These are phyloP conservation scores for Pseudotsuga menziesii DNA, from an alignment of 75 land plant species.

Conservation along the genomic window DNA sequence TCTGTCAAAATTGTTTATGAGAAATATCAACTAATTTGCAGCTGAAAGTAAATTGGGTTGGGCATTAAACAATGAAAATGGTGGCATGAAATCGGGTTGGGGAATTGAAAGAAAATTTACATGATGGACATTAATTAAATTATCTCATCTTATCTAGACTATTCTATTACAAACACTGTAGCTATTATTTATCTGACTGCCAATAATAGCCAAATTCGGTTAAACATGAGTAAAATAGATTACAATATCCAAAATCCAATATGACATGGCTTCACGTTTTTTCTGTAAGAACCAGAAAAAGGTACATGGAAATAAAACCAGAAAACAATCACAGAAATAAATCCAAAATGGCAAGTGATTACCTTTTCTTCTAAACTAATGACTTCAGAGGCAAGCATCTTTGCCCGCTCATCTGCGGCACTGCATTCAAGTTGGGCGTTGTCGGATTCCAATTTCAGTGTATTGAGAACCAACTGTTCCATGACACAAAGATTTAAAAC, in stretches of 20 bases:
- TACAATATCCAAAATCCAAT: not conserved
- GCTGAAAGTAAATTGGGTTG: too few species aligned
- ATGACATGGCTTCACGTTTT: not conserved
- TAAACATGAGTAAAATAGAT: not conserved
- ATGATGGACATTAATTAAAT: too few species aligned
- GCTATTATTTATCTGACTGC: not conserved
- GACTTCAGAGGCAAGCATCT: constrained; percentile 89
- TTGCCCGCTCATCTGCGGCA: constrained; percentile 92
- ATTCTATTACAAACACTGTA: not conserved
- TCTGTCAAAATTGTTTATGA: too few species aligned
- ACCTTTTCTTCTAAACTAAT: constrained; percentile 92
- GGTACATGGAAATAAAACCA: not conserved
- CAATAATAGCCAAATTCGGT: not conserved
- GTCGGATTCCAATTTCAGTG: constrained; percentile 61
- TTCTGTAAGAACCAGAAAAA: not conserved
- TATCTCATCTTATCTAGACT: not conserved
- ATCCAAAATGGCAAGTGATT: not conserved
- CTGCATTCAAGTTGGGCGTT: constrained; percentile 79
- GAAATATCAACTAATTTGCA: too few species aligned
- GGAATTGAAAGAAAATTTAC: too few species aligned
- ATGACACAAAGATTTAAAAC: not conserved
- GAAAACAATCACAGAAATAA: not conserved
- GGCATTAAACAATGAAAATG: too few species aligned
- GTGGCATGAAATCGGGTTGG: too few species aligned
- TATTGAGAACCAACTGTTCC: constrained; percentile 52